Evolutionary conservation across 1,139 yeast genomes (phyloP), one percentile per base, ranked within the genome.

Genomic region (Geotrichum cucujoidarum): DNA sequence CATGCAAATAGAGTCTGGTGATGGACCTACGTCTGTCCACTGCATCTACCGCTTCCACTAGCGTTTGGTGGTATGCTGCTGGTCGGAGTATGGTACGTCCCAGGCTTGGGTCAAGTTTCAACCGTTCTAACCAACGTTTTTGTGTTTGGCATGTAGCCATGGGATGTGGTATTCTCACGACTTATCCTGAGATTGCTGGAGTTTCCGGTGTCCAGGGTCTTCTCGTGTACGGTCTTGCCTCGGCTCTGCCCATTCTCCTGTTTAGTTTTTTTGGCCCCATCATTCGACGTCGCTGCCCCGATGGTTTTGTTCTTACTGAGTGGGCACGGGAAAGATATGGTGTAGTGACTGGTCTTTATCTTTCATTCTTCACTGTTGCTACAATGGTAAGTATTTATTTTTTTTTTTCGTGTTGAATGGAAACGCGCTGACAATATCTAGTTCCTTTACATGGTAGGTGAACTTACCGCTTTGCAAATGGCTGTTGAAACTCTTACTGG

Each of bases 241-340:
- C 95, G 30, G 81, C 95, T 1, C 65, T 89, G 43, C 97, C 97
- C 2, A 81, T 90, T 67, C 71, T 86, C 54, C 69, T 88, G 17
- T 90, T 90, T 70, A 89, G 95, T 0, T 74, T 77, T 46, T 69
- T 86, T 50, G 97, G 97, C 0, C 97, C 97, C 0, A 64, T 80
- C 11, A 83, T 90, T 53, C 74, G 96, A 57, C 76, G 71, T 53
- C 77, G 77, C 57, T 86, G 95, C 60, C 97, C 97, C 0, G 80
- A 85, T 8, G 97, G 97, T 4, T 90, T 90, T 63, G 88, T 90
- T 36, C 71, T 90, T 55, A 87, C 96, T n/a, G 96, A 89, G 63
- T 90, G 97, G 97, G 94, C 87, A 13, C 76, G 87, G 60, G 80
- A 78, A 38, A 73, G 97, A 54, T 90, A 74, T 61, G 97, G 97